Base-by-base conservation (phyloP, 2,329 filamentous ascomycete genomes). In the Acrodontium crateriforme region DNA sequence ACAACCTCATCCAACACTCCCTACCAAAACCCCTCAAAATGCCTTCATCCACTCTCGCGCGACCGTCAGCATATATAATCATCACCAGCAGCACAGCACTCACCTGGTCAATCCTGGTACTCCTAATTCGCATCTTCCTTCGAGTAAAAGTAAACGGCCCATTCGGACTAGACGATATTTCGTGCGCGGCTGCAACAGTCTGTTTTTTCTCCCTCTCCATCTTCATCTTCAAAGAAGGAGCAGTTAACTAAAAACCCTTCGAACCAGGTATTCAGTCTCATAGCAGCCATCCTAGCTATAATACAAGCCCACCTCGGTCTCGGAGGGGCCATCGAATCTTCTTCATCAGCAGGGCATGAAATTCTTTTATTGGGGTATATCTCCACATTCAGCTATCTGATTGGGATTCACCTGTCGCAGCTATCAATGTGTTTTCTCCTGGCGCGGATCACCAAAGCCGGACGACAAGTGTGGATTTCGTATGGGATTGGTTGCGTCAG, bases 121-220 rank as follows among this genome's bases (percentile, higher is more conserved):
- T 43, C 24, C n/a, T 30, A 6, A 40, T 49, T 21, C 44, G 47
- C 5, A 12, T 43, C 2, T 47, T 45, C 36, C 37, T 49, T 8
- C 40, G 47, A 9, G 15, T 37, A 3, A 41, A 36, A 27, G 37
- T 50, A 37, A 48, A 46, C 17, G 46, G 45, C 1, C 47, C 47
- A 0, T 37, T 47, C 9, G 42, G 45, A 8, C 40, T 30, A 22
- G 47, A 50, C 18, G 45, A 50, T 28, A 31, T 27, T 16, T 32
- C 40, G 4, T 50, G 47, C 31, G 27, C 30, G 7, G 26, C 33
- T 1, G 44, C 44, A 9, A 50, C 45, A 2, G 22, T 38, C 6
- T 29, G 25, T 9, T 40, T 39, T 11, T 35, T 43, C 5, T 40
- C 42, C 28, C 29, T 48, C 2, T 49, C 45, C 5, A 36, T 46